A percentile compares a stretch with the other conserved stretches of the same genome.
phyloP scores from a whole-genome alignment of 2,329 filamentous ascomycete genomes.

The Penicillium sp. region DNA sequence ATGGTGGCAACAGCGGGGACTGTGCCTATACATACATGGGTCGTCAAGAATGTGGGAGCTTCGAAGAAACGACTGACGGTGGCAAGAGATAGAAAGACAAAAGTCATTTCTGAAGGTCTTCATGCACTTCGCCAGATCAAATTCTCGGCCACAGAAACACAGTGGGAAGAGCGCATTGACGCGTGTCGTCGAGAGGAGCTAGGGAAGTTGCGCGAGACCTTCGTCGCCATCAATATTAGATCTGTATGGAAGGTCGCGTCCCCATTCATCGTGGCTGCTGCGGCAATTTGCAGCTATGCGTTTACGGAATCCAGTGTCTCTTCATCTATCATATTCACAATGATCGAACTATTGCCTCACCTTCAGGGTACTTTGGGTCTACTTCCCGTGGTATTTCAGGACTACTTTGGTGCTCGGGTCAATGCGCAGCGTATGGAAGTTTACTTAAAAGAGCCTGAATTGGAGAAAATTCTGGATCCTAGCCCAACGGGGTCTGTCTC shows the following conservation, averaged over 20 bases:
- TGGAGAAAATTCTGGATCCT: neutral
- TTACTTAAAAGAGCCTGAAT: neutral
- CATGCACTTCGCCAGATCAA: conserved; percentile 37
- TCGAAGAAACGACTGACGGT: neutral
- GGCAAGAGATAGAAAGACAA: neutral
- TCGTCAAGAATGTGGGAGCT: neutral
- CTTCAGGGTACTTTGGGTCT: neutral
- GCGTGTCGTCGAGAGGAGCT: neutral
- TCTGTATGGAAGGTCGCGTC: neutral
- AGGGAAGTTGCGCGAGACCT: neutral
- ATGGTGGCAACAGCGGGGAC: neutral
- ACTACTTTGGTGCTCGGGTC: neutral
- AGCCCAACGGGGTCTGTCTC: neutral
- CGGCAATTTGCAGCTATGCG: neutral
- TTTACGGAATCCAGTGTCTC: neutral
- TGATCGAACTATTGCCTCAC: neutral
- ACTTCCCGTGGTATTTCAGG: neutral
- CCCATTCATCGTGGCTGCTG: neutral
- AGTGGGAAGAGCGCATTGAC: neutral
- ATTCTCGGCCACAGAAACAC: conserved; percentile 50
- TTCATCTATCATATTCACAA: neutral
- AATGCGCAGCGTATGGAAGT: neutral
- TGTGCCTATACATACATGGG: neutral
- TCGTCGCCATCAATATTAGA: neutral
- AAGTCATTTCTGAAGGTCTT: neutral